These are phyloP conservation scores for Lachnellula arida DNA, from an alignment of 2,329 filamentous ascomycete genomes.

Conservation along the genomic window DNA sequence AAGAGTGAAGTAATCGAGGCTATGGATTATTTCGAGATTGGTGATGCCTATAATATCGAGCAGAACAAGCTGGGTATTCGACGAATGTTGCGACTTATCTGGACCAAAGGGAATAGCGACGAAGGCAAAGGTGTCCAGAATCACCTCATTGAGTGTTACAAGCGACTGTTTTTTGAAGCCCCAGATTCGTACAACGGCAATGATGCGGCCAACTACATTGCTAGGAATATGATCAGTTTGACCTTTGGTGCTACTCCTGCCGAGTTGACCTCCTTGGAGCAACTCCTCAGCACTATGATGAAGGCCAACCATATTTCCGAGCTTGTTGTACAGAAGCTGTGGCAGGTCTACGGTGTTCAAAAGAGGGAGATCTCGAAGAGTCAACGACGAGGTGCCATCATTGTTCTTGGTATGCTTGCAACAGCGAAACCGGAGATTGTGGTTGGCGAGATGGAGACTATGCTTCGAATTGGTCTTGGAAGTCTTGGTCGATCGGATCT, in stretches of 20 bases:
- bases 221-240: slow-evolving; percentile 97
- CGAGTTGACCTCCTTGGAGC: slow-evolving; percentile 91
- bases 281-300: slow-evolving; percentile 96
- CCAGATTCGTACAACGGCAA: slow-evolving; percentile 83
- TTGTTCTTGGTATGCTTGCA: slow-evolving; percentile 93
- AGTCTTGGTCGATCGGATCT: slow-evolving; percentile 75
- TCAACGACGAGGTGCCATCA: slow-evolving; percentile 88
- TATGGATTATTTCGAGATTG: slow-evolving; percentile 96
- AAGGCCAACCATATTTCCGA: slow-evolving; percentile 83
- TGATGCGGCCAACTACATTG: slow-evolving; percentile 91
- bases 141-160: slow-evolving; percentile 96
- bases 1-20: slow-evolving; percentile 98
- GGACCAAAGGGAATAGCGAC: slow-evolving; percentile 99
- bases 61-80: slow-evolving; percentile 89
- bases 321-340: slow-evolving; percentile 82
- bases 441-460: slow-evolving; percentile 90
- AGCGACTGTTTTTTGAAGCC: slow-evolving; percentile 90
- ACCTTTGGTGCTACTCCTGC: slow-evolving; percentile 94
- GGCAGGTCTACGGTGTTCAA: slow-evolving; percentile 96
- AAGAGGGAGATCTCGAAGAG: slow-evolving; percentile 88
- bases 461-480: slow-evolving; percentile 85
- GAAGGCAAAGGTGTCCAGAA: slow-evolving; percentile 97
- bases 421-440: slow-evolving; percentile 90
- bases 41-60: slow-evolving; percentile 94
- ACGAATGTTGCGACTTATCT: slow-evolving; percentile 93